Conservation (phyloP, 2,329 filamentous ascomycete genomes). For the Rutstroemia sp. region DNA sequence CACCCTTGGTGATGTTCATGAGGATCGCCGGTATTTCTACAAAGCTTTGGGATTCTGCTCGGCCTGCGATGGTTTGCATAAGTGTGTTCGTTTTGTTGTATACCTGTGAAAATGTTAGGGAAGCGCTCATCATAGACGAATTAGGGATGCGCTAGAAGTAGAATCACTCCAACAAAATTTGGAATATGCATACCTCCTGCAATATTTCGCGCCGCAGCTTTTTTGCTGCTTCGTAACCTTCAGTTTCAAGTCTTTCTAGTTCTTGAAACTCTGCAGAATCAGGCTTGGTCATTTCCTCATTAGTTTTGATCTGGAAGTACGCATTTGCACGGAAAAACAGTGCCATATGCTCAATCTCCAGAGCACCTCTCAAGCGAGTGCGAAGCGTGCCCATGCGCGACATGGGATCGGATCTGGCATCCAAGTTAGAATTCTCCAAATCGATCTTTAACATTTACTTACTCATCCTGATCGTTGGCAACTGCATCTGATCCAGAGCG, state of each 20-base stretch:
- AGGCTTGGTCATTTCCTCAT: constrained; percentile 54
- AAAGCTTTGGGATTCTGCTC: constrained; percentile 46
- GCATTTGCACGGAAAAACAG: constrained; percentile 81
- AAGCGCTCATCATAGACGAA: too few species aligned
- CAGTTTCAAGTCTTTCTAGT: constrained; percentile 63
- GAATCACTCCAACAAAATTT: constrained; percentile 17
- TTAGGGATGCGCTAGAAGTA: too few species aligned
- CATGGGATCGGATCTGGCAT: constrained; percentile 1
- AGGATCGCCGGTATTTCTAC: constrained; percentile 56
- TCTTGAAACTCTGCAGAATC: constrained; percentile 59
- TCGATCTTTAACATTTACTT: constrained; percentile 9
- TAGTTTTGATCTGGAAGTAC: constrained; percentile 74
- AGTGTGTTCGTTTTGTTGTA: constrained; percentile 48
- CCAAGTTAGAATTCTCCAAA: not conserved
- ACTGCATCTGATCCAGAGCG: not conserved
- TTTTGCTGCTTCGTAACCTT: constrained; percentile 74
- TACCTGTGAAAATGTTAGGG: not conserved
- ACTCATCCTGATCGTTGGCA: constrained; percentile 25
- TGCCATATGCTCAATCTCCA: constrained; percentile 76
- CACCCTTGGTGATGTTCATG: constrained; percentile 44
- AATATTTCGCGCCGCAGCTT: constrained; percentile 70
- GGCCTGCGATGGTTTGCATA: constrained; percentile 56
- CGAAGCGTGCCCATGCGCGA: constrained; percentile 49
- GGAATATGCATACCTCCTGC: constrained; percentile 34
- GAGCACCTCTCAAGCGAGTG: constrained; percentile 59